Percentiles rank a stretch among this genome's conserved stretches.
phyloP scores from a whole-genome alignment of 345 rosid genomes.

The Gossypium anomalum region DNA sequence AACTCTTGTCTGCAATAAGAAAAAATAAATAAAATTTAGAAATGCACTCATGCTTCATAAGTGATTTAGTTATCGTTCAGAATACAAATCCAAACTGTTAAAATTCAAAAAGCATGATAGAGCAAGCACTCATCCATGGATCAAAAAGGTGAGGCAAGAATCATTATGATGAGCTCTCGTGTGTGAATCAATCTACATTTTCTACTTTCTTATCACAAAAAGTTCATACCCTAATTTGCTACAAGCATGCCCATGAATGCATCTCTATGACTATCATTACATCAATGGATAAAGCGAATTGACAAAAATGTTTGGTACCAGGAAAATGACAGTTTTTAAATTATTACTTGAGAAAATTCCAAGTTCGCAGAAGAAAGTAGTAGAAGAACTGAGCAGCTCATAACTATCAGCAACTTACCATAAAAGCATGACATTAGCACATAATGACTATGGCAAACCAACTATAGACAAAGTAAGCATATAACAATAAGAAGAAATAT shows the following conservation, averaged over 20 bases:
- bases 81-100: background rate
- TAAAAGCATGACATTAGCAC: background rate
- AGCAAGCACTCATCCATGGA: background rate
- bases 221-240: background rate
- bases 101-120: background rate
- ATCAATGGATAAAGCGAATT: background rate
- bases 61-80: background rate
- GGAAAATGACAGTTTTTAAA: background rate
- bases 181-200: background rate
- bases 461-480: constrained; percentile 1
- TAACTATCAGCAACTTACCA: background rate
- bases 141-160: background rate
- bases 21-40: constrained; percentile 19
- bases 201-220: background rate
- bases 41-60: background rate
- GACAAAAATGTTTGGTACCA: background rate
- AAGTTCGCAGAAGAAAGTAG: background rate
- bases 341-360: background rate
- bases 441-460: background rate
- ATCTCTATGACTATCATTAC: background rate
- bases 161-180: background rate
- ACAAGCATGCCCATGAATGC: background rate
- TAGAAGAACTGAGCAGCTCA: constrained; percentile 8
- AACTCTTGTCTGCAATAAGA: constrained; percentile 70
- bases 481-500: background rate